Conservation (phyloP, 2,329 filamentous ascomycete genomes). For the Pyrenophora seminiperda region DNA sequence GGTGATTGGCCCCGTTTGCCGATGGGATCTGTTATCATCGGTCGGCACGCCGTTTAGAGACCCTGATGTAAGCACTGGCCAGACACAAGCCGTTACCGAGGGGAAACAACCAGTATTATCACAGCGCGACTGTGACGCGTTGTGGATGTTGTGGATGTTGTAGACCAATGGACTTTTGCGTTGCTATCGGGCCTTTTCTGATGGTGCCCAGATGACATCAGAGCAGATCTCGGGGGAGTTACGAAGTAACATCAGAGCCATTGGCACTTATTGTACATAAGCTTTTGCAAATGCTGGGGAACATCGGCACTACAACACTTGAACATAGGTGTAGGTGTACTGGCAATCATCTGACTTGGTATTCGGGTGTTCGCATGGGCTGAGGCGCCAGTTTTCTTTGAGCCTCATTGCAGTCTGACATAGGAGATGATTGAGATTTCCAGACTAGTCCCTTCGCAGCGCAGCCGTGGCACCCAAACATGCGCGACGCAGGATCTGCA, state of each 20-base stretch:
- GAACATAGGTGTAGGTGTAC: not conserved
- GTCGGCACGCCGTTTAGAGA: slow-evolving; percentile 4
- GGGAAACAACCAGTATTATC: slow-evolving; percentile 5
- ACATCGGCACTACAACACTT: slow-evolving; percentile 3
- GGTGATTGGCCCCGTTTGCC: slow-evolving; percentile 16
- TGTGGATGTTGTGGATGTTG: slow-evolving; percentile 1
- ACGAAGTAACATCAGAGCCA: not conserved
- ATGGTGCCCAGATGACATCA: too few relatives aligned
- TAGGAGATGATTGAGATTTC: not conserved
- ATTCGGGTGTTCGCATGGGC: not conserved
- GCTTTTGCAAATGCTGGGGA: slow-evolving; percentile 2
- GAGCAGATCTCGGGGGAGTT: not conserved
- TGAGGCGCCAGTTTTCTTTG: not conserved
- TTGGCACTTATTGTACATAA: slow-evolving; percentile 2
- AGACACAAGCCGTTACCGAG: slow-evolving; percentile 24
- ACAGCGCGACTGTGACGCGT: slow-evolving; percentile 18
- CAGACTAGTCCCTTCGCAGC: not conserved
- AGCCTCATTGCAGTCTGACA: not conserved
- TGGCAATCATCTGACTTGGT: not conserved
- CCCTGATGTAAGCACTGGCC: slow-evolving; percentile 16
- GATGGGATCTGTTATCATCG: not conserved
- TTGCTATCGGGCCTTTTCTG: not conserved
- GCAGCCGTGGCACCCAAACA: not conserved
- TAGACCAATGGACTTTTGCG: not conserved
- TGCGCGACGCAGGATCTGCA: not conserved